phyloP scores from a whole-genome alignment of 2,329 filamentous ascomycete species.

The Arthrobotrys entomopaga region DNA sequence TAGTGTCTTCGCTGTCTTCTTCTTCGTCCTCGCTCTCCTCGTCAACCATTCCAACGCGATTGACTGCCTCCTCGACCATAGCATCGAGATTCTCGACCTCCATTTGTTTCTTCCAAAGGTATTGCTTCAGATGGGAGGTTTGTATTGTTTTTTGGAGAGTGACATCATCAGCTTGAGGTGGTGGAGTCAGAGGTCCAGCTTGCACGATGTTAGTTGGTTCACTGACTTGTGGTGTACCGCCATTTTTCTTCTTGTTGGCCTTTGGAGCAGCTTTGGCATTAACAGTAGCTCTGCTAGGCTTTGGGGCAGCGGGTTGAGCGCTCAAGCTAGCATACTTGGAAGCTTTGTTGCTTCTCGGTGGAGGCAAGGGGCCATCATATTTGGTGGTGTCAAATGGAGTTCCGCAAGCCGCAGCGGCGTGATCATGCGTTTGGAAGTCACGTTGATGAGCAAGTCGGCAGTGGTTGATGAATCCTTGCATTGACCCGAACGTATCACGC shows the following conservation, averaged over 20 bases:
- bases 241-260: slow-evolving; percentile 35
- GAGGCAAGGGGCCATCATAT: slow-evolving; percentile 49
- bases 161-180: slow-evolving; percentile 54
- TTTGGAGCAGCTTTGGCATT: slow-evolving; percentile 33
- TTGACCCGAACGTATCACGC: slow-evolving; percentile 91
- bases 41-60: slow-evolving; percentile 56
- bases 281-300: slow-evolving; percentile 1
- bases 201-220: slow-evolving; percentile 18
- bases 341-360: slow-evolving; percentile 41
- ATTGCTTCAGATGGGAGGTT: slow-evolving; percentile 57
- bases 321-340: slow-evolving; percentile 29
- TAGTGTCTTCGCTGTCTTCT: slow-evolving; percentile 37
- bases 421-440: slow-evolving; percentile 95
- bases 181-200: slow-evolving; percentile 56
- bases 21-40: slow-evolving; percentile 55
- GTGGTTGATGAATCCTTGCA: slow-evolving; percentile 99
- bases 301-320: slow-evolving; percentile 8
- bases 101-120: slow-evolving; percentile 57
- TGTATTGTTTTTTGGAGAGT: slow-evolving; percentile 52
- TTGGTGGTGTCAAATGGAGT: slow-evolving; percentile 73
- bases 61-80: slow-evolving; percentile 58
- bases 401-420: slow-evolving; percentile 87
- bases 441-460: slow-evolving; percentile 94
- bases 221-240: not conserved
- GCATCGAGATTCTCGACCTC: slow-evolving; percentile 57